Evolutionary conservation across 768 basidiomycete species (phyloP).

Genomic region (Suillus ampliporus): DNA sequence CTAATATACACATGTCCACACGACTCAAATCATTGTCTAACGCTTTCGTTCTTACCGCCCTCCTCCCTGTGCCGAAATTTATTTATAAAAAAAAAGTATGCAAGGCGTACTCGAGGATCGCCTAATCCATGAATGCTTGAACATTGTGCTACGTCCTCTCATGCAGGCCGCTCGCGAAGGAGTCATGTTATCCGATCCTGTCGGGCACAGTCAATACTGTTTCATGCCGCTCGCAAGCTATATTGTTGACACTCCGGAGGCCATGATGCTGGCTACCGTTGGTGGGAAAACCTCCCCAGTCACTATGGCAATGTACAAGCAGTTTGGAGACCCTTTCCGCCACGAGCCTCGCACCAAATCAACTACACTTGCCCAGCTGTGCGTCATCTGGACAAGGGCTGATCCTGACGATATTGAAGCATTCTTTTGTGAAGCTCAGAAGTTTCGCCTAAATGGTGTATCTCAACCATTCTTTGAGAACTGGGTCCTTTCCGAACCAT

Average conservation of each 20-base stretch:
- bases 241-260: constrained; percentile 27
- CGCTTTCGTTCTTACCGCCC: constrained; percentile 22
- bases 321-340: constrained; percentile 16
- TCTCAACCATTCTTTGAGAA: too few relatives aligned
- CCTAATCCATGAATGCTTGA: too few relatives aligned
- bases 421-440: too few relatives aligned
- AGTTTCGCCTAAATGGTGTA: too few relatives aligned
- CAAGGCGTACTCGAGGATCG: too few relatives aligned
- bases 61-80: constrained; percentile 31
- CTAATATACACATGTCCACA: constrained; percentile 11
- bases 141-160: too few relatives aligned
- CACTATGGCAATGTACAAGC: constrained; percentile 34
- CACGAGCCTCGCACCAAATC: too few relatives aligned
- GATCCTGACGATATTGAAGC: too few relatives aligned
- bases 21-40: constrained; percentile 21
- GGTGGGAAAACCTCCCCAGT: constrained; percentile 36
- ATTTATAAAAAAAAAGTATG: constrained; percentile 7
- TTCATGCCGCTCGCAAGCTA: constrained; percentile 33
- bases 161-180: too few relatives aligned
- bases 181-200: constrained; percentile 12
- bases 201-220: constrained; percentile 19
- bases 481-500: too few relatives aligned
- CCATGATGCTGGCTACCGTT: constrained; percentile 8
- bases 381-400: too few relatives aligned
- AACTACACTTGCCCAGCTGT: too few relatives aligned